Evolutionary conservation across 495 filamentous ascomycete genomes (phyloP).

Genomic region (Aspergillus panamensis): DNA sequence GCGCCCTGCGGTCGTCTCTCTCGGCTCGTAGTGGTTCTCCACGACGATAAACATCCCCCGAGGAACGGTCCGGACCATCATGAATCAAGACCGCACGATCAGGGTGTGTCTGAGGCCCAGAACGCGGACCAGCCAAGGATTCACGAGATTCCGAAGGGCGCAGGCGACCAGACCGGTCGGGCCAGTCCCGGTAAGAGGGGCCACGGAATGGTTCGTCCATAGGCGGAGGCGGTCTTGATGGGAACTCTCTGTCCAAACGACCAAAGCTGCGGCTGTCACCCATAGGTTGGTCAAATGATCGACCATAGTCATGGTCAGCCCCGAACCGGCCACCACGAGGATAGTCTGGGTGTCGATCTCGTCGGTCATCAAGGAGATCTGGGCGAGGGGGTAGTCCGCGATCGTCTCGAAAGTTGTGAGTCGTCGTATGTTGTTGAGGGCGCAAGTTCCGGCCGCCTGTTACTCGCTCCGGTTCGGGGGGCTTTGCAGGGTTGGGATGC

Average conservation of each 20-base stretch:
- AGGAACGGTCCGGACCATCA: conserved; percentile 32
- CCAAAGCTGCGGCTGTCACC: conserved; percentile 31
- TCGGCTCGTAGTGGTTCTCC: conserved; percentile 32
- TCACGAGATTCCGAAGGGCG: conserved; percentile 28
- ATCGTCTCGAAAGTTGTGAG: conserved; percentile 29
- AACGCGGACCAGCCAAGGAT: conserved; percentile 13
- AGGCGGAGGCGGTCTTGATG: conserved; percentile 29
- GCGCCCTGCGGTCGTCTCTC: conserved; percentile 37
- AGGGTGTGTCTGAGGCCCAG: conserved; percentile 28
- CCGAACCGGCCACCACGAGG: conserved; percentile 36
- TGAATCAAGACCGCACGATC: conserved; percentile 38
- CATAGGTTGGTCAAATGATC: conserved; percentile 32
- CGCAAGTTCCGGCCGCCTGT: conserved; percentile 23
- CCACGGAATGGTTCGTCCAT: conserved; percentile 44
- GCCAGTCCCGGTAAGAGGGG: conserved; percentile 40
- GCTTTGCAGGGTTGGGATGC: conserved; percentile 33
- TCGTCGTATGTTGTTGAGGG: conserved; percentile 32
- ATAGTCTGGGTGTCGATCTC: conserved; percentile 38
- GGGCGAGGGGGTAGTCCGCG: conserved; percentile 37
- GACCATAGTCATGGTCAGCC: conserved; percentile 33
- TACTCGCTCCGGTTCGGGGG: conserved; percentile 36
- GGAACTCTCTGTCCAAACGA: conserved; percentile 37
- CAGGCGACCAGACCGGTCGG: conserved; percentile 36
- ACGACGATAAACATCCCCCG: conserved; percentile 32
- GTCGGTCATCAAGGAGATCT: conserved; percentile 38